phyloP scores from a whole-genome alignment of 2,329 filamentous ascomycete genomes.

The Hymenotorrendiella dingleyae region DNA sequence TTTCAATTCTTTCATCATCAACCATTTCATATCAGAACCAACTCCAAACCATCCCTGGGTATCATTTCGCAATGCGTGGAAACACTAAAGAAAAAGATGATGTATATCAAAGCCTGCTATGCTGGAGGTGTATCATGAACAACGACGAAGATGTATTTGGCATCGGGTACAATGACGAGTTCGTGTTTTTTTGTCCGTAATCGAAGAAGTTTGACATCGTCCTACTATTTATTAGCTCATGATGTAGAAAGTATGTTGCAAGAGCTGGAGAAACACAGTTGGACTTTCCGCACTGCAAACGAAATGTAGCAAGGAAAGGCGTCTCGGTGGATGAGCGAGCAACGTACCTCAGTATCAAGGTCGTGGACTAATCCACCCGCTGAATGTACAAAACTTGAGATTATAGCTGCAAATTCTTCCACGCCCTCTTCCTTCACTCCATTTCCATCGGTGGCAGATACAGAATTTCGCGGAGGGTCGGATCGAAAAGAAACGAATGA shows the following conservation, averaged over 20 bases:
- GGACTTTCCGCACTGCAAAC: no score
- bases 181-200: slow-evolving; percentile 81
- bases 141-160: slow-evolving; percentile 72
- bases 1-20: background rate
- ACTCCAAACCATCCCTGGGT: slow-evolving; percentile 9
- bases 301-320: background rate
- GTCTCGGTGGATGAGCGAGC: background rate
- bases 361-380: slow-evolving; percentile 66
- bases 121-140: slow-evolving; percentile 60
- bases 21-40: background rate
- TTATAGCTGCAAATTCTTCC: slow-evolving; percentile 68
- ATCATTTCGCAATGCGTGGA: slow-evolving; percentile 3
- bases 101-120: slow-evolving; percentile 30
- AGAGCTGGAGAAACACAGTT: no score
- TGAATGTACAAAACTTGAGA: slow-evolving; percentile 68
- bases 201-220: slow-evolving; percentile 70
- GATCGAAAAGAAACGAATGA: slow-evolving; percentile 41
- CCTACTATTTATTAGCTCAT: slow-evolving; percentile 36
- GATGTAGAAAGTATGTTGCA: no score
- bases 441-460: slow-evolving; percentile 10
- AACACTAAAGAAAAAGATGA: slow-evolving; percentile 1
- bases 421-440: slow-evolving; percentile 31
- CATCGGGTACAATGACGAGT: slow-evolving; percentile 74
- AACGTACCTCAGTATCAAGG: slow-evolving; percentile 60
- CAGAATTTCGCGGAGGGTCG: slow-evolving; percentile 15